Evolutionary conservation across 1,139 yeast species (phyloP).

Genomic region (Lodderomyces metapsilosis): DNA sequence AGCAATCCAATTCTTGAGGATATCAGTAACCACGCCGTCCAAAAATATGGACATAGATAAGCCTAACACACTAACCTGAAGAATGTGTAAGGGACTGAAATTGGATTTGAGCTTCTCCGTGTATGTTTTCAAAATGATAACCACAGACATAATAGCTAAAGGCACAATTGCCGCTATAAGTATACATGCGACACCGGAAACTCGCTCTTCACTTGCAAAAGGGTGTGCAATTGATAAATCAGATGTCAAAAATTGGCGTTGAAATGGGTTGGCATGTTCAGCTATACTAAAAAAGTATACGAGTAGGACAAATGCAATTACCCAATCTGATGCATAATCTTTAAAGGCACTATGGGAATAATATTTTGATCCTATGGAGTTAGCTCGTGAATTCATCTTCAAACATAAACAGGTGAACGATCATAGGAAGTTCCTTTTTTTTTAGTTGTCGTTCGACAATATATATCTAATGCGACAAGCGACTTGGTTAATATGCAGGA

Average conservation of each 20-base stretch:
- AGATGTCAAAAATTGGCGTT: constrained; percentile 28
- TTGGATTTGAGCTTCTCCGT: constrained; percentile 8
- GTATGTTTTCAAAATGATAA: constrained; percentile 9
- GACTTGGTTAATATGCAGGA: not conserved
- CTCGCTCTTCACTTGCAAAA: constrained; percentile 38
- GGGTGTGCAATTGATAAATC: constrained; percentile 44
- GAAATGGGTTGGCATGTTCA: constrained; percentile 35
- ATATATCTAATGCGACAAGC: not conserved
- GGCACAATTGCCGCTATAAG: constrained; percentile 21
- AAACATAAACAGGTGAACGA: not conserved
- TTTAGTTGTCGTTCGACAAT: not conserved
- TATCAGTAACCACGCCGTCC: constrained; percentile 53
- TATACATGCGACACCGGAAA: constrained; percentile 23
- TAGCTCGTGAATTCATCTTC: not conserved
- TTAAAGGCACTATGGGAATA: constrained; percentile 13
- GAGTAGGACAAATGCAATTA: constrained; percentile 22
- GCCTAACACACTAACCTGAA: constrained; percentile 27
- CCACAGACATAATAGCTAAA: constrained; percentile 13
- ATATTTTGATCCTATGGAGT: not conserved
- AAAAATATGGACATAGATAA: constrained; percentile 22
- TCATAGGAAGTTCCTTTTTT: not conserved
- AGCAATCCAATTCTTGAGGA: constrained; percentile 73
- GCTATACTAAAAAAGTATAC: constrained; percentile 32
- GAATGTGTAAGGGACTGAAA: constrained; percentile 17
- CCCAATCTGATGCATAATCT: constrained; percentile 31